Conservation (phyloP, 1,139 yeast genomes). For the Magnusiomyces tetraspermus region DNA sequence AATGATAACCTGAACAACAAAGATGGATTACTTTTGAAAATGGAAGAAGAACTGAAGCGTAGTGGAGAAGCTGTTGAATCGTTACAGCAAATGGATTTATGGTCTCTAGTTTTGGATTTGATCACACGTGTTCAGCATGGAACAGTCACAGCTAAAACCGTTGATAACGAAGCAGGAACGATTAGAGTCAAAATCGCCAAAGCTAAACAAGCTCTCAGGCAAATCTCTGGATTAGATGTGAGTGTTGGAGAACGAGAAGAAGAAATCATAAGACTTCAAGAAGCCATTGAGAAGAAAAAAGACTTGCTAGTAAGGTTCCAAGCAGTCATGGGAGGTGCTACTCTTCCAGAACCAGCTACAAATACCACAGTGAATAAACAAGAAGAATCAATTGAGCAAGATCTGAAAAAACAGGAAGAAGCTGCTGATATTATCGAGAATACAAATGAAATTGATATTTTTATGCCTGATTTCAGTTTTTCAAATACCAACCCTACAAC, state of each 20-base stretch:
- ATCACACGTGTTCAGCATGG: constrained; percentile 12
- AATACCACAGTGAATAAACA: neutral
- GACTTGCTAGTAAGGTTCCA: constrained; percentile 24
- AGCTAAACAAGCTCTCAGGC: constrained; percentile 5
- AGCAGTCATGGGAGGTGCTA: constrained; percentile 21
- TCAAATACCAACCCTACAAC: neutral
- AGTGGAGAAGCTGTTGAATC: constrained; percentile 9
- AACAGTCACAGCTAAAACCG: constrained; percentile 14
- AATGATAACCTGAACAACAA: too few relatives aligned
- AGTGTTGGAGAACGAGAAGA: constrained; percentile 11
- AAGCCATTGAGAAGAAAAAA: constrained; percentile 11
- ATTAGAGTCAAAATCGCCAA: constrained; percentile 9
- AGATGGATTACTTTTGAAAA: too few relatives aligned
- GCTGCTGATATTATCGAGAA: neutral
- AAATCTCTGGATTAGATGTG: constrained; percentile 7
- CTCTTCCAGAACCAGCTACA: neutral
- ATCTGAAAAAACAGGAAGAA: neutral
- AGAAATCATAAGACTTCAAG: constrained; percentile 10
- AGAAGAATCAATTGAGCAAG: neutral
- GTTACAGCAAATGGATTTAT: constrained; percentile 13
- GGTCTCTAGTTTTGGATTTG: constrained; percentile 13
- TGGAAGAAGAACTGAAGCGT: constrained; percentile 6
- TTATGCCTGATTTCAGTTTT: constrained; percentile 1
- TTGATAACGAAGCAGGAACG: constrained; percentile 15
- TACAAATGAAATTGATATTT: too few relatives aligned